Percentiles rank a stretch among this genome's conserved stretches.
These are phyloP conservation scores for Gloeostereum incarnatum DNA, from an alignment of 768 basidiomycete species.

Conservation along the genomic window DNA sequence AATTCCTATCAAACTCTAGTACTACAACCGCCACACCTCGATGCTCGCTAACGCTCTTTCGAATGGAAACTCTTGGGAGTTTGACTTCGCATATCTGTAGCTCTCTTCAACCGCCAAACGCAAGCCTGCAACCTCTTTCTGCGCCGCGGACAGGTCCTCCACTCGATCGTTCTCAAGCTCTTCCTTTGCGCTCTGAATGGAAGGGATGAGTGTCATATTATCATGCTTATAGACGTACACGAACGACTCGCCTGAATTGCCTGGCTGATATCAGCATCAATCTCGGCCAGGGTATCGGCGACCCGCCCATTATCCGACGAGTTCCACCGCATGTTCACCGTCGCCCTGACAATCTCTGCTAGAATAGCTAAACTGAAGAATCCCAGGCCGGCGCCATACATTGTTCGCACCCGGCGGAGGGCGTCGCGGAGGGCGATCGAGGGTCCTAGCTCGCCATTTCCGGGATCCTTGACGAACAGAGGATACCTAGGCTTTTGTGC, in stretches of 20 bases:
- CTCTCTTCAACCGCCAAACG: constrained; percentile 48
- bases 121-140: constrained; percentile 41
- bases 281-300: constrained; percentile 46
- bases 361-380: constrained; percentile 54
- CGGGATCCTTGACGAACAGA: constrained; percentile 34
- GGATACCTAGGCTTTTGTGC: constrained; percentile 26
- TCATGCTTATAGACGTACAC: no score
- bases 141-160: constrained; percentile 37
- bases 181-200: constrained; percentile 58
- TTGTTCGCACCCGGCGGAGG: constrained; percentile 51
- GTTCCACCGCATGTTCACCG: constrained; percentile 56
- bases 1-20: no score
- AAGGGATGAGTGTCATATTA: neutral
- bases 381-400: constrained; percentile 79
- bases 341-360: constrained; percentile 48
- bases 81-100: constrained; percentile 41
- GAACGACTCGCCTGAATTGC: constrained; percentile 51
- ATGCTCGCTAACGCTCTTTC: constrained; percentile 56
- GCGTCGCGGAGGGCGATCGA: constrained; percentile 42
- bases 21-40: constrained; percentile 57
- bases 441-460: no score
- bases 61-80: constrained; percentile 73
- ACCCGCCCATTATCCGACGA: constrained; percentile 48
- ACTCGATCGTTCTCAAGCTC: constrained; percentile 53
- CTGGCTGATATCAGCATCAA: constrained; percentile 75